Evolutionary conservation across 2,329 filamentous ascomycete genomes (phyloP), one percentile per base, ranked within the genome.

Genomic region (Sphaerulina vaccinii): DNA sequence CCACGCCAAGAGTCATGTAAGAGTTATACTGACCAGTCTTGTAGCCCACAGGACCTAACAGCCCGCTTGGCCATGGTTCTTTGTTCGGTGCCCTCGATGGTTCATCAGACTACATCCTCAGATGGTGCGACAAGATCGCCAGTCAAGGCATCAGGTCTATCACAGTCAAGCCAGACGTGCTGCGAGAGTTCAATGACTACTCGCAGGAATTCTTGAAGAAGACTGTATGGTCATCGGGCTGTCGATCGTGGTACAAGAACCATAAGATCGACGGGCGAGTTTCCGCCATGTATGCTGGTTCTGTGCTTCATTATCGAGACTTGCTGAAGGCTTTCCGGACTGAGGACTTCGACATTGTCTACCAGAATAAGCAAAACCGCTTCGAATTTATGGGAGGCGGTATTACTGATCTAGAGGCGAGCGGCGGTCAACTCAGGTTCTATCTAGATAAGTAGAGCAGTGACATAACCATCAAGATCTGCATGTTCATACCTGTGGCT

Each of bases 241-340:
- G 79, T 63, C 73, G 73, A 53, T 78, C 74, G 47, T 82, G 79
- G 79, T 82, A 82, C 62, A 76, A 78, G 61, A 70, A 72, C 24
- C 70, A 70, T 32, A 68, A 62, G 1, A 62, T 69, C 3, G 70
- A 76, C 38, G 74, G 75, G 1, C 48, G 37, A 5, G 45, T 59
- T 5, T 24, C 21, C 4, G 56, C 56, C 13, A 56, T 59, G 45
- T 59, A 59, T 35, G 40, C 47, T 3, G 56, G 54, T 19, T 54
- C 41, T 35, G 15, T 56, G 10, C 23, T 50, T 7, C 54, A 56
- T 29, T 56, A 42, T 27, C 45, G 51, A 16, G 24, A 53, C 15
- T 37, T 56, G 45, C 27, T 56, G 27, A 23, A 56, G 21, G 43
- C 38, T 10, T 53, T 51, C 5, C 22, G 54, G 13, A 53, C 40